phyloP scores from a whole-genome alignment of 306 rosid species.

The Acacia acuminata region DNA sequence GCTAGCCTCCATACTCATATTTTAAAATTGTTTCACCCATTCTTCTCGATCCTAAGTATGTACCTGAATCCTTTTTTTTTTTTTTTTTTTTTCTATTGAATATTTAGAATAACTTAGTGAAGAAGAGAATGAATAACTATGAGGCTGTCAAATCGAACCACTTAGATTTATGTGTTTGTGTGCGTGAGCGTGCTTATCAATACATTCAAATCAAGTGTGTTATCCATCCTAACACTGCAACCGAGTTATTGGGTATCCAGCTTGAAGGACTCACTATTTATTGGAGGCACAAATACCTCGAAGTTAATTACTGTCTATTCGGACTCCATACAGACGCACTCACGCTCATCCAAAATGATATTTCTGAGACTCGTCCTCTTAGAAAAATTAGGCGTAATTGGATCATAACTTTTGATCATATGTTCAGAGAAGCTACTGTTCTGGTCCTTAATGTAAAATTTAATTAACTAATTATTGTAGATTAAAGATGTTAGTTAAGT shows the following conservation, averaged over 20 bases:
- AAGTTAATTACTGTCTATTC: not conserved
- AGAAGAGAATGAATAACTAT: not conserved
- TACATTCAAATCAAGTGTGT: too few species aligned
- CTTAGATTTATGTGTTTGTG: not conserved
- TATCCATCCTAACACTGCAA: too few species aligned
- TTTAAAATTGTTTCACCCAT: not conserved
- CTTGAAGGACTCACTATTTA: not conserved
- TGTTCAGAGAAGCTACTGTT: too few species aligned
- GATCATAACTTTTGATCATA: too few species aligned
- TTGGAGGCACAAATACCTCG: not conserved
- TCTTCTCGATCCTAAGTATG: not conserved
- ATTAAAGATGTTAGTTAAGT: too few species aligned
- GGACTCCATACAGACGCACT: not conserved
- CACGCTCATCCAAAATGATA: too few species aligned
- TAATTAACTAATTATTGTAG: too few species aligned
- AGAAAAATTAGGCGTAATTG: too few species aligned
- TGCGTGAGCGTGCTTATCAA: not conserved
- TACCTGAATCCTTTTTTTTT: not conserved
- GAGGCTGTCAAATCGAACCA: not conserved
- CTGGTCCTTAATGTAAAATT: too few species aligned
- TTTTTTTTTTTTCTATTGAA: not conserved
- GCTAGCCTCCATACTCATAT: not conserved
- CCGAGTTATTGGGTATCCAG: not conserved
- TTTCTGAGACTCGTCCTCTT: too few species aligned
- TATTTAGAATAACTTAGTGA: not conserved